phyloP scores from a whole-genome alignment of 495 filamentous ascomycete species.

The Sporormia fimetaria region DNA sequence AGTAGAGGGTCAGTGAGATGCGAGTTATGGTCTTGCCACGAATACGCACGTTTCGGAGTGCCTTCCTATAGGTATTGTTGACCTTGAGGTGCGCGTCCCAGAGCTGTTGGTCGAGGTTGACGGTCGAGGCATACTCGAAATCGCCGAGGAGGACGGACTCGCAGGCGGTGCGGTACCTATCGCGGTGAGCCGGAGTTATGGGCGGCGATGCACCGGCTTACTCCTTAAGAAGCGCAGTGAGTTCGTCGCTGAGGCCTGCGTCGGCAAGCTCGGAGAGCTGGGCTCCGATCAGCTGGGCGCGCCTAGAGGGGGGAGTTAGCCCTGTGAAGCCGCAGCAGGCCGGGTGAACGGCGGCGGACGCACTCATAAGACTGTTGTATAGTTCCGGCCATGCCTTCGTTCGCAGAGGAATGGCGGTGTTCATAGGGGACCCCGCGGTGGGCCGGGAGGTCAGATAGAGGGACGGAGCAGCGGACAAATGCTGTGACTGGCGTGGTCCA shows the following conservation, averaged over 20 bases:
- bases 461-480: constrained; percentile 33
- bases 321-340: not conserved
- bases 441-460: constrained; percentile 45
- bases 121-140: constrained; percentile 53
- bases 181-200: constrained; percentile 7
- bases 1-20: too few relatives aligned
- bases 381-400: constrained; percentile 37
- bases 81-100: constrained; percentile 72
- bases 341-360: constrained; percentile 1
- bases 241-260: constrained; percentile 8
- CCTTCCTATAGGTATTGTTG: constrained; percentile 63
- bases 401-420: constrained; percentile 19
- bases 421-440: constrained; percentile 41
- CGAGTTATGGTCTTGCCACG: too few relatives aligned
- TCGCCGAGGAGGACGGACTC: constrained; percentile 62
- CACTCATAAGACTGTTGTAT: constrained; percentile 22
- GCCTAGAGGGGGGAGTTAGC: constrained; percentile 15
- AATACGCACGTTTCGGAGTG: constrained; percentile 40
- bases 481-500: constrained; percentile 33
- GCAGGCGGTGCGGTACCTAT: constrained; percentile 57
- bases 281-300: constrained; percentile 14
- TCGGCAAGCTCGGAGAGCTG: constrained; percentile 18
- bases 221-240: constrained; percentile 14
- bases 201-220: constrained; percentile 2
- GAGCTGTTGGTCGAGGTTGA: constrained; percentile 54